These are phyloP conservation scores for Tillandsia leiboldiana DNA, from an alignment of 176 grass and related monocot species.

Conservation along the genomic window DNA sequence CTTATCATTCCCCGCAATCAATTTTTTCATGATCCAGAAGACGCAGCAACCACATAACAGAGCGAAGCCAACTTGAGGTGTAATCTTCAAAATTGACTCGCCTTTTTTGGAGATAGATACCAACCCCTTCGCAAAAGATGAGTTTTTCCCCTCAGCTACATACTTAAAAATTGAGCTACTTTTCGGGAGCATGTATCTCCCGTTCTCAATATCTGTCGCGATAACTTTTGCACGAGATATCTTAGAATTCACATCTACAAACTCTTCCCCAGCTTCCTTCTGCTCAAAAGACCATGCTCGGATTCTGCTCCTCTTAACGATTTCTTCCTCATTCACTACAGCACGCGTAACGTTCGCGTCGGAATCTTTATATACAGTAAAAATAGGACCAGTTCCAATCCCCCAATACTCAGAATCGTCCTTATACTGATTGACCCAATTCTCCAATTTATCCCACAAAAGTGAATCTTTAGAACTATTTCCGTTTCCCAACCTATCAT, in stretches of 20 bases:
- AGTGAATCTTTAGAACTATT: background rate
- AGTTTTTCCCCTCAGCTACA: constrained; percentile 11
- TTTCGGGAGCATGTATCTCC: constrained; percentile 3
- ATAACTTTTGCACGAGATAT: constrained; percentile 22
- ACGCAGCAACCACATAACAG: constrained; percentile 26
- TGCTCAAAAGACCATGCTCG: constrained; percentile 4
- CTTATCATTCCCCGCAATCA: constrained; percentile 15
- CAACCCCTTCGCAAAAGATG: background rate
- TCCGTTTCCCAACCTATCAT: constrained; percentile 4
- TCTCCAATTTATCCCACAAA: constrained; percentile 20
- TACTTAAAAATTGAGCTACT: constrained; percentile 16
- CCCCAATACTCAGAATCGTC: constrained; percentile 14
- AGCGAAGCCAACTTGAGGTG: constrained; percentile 17
- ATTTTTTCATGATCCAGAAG: constrained; percentile 18
- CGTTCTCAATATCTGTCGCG: constrained; percentile 11
- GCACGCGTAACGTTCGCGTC: constrained; percentile 6
- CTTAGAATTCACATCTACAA: constrained; percentile 1
- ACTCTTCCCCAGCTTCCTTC: constrained; percentile 1
- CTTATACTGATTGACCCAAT: constrained; percentile 10
- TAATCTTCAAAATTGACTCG: constrained; percentile 3
- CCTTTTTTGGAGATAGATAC: constrained; percentile 4
- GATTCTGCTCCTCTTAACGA: constrained; percentile 13
- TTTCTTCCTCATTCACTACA: constrained; percentile 30
- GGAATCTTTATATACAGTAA: constrained; percentile 17
- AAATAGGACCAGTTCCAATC: constrained; percentile 8